Base-by-base conservation (phyloP, 1,139 yeast species). In the Yarrowia galli region DNA sequence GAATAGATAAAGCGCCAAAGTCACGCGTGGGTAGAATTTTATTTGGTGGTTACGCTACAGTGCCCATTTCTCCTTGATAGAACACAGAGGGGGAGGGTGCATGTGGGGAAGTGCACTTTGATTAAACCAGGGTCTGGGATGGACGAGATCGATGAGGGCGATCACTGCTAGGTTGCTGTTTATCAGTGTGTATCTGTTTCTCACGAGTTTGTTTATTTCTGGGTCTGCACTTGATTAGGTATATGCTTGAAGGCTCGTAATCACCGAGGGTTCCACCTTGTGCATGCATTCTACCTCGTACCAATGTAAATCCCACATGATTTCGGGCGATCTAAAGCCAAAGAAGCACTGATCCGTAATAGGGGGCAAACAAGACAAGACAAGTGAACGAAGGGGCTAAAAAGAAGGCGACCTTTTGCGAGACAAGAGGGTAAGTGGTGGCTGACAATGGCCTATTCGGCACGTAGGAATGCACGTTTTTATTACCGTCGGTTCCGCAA, bases 231-330 rank as follows among this genome's bases (percentile, higher is more conserved):
- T 12, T 38, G 60, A 40, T 54, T 22, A 54, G 13, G 61, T 40
- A 54, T 54, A 54, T 54, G 61, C 61, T 54, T 54, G 61, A 54
- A 35, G 35, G 22, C 61, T 54, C 61, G 48, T 40, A 54, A 40
- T 40, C 61, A 38, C 46, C 36, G 46, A 23, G 61, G 38, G 61
- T 54, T 38, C 40, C 23, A 25, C 61, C 20, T 48, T n/a, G 32
- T 54, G 61, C 61, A 58, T 58, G 64, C 64, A 58, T 58, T 58
- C 40, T 32, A 12, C 42, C 64, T 43, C 49, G 64, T 58, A 58
- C 64, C 64, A 43, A 43, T 56, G 64, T 58, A 58, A 43, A 58
- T 43, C 64, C 51, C 64, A 58, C 64, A 58, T 58, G 64, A 56
- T 58, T 13, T 54, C 4, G 61, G 61, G 46, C 46, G 61, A 54